Base-by-base conservation (phyloP, 129 eudicot species). In the Pittosporum tobira region DNA sequence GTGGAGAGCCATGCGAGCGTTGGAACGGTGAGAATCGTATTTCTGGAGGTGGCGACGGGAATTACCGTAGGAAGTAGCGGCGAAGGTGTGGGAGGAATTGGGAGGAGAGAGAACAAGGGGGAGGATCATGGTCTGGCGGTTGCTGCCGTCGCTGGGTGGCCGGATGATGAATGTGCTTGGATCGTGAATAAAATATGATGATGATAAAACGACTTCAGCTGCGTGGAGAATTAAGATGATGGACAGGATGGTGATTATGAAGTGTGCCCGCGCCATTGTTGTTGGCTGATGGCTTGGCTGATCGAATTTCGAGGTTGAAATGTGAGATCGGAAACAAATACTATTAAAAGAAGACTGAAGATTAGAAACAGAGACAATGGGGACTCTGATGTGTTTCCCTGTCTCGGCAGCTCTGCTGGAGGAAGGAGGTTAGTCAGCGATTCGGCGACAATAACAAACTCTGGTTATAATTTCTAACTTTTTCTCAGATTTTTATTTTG, bases 1-100 rank as follows among this genome's bases (percentile, higher is more conserved):
- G 44, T 82, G 87, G 45, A 90, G 84, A 53, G 76, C 31, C 98
- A 86, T 82, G 36, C 89, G 89, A 44, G 94, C 94, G 56, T 64
- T 85, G 25, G 81, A 64, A 45, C 71, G 72, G 48, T 22, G 64
- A 68, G 65, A 4, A 12, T 46, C 53, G 3, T 71, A 69, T 13
- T 44, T 73, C 50, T 60, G 75, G 44, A 77, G 84, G 54, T 68
- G 78, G 37, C 88, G 79, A 2, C 82, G 85, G 44, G 70, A 46
- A 3, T 30, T 53, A 42, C 57, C 47, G 8, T 34, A 62, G 61
- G 16, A 73, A 70, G 49, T 24, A 55, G 29, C 26, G 40, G 65
- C 15, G 36, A 65, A 57, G 51, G 58, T 50, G 64, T 51, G 61
- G 29, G 78, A 44, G 63, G 72, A 31, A 25, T 57, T 62, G 14